phyloP scores from a whole-genome alignment of 2,329 filamentous ascomycete species.

The Fusarium abutilonis region DNA sequence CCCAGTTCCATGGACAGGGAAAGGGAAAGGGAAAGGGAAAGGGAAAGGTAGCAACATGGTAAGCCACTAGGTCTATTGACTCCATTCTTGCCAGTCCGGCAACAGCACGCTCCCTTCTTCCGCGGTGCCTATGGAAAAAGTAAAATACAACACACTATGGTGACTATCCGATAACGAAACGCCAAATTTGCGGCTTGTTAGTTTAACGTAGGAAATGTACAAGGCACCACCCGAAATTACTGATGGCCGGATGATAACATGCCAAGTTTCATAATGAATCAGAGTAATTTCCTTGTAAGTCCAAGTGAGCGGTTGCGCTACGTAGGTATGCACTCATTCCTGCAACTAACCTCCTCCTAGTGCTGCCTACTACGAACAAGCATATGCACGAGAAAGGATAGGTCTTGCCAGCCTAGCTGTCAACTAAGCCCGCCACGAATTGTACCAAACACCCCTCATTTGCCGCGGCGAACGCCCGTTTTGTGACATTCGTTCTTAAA shows the following conservation, averaged over 20 bases:
- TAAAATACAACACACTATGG: background rate
- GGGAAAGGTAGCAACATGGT: background rate
- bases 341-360: conserved; percentile 11
- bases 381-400: conserved; percentile 24
- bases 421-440: conserved; percentile 34
- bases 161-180: background rate
- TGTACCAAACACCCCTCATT: conserved; percentile 26
- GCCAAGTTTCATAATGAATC: conserved; percentile 34
- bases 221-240: conserved; percentile 3
- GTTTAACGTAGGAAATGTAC: background rate
- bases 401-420: conserved; percentile 30
- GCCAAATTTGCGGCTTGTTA: background rate
- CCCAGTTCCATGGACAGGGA: conserved; percentile 21
- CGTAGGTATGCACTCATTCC: background rate
- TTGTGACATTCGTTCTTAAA: conserved; percentile 30
- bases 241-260: conserved; percentile 11
- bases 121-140: background rate
- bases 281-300: conserved; percentile 25
- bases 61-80: conserved; percentile 9
- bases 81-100: conserved; percentile 9
- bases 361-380: conserved; percentile 9
- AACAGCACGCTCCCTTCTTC: background rate
- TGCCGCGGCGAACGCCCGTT: conserved; percentile 43
- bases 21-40: conserved; percentile 23
- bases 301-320: conserved; percentile 7